Evolutionary conservation across 2,329 filamentous ascomycete genomes (phyloP).

Genomic region (Alternaria burnsii): DNA sequence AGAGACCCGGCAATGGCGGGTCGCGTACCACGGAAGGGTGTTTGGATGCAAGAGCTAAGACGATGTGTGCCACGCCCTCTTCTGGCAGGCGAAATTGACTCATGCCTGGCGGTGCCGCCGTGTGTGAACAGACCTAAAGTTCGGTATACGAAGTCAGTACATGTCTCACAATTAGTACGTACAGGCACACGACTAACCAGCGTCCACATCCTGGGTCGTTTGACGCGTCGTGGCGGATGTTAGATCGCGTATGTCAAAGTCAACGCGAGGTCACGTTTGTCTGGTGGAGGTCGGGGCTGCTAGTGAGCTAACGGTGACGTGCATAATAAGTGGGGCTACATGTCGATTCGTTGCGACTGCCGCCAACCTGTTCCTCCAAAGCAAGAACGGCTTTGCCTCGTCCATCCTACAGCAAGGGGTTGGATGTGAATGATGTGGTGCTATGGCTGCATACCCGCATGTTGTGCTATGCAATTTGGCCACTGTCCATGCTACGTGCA

Average conservation of each 20-base stretch:
- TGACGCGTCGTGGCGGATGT: slow-evolving; percentile 29
- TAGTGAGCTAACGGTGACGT: slow-evolving; percentile 19
- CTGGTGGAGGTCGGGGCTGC: neutral
- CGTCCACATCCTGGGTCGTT: slow-evolving; percentile 28
- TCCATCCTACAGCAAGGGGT: neutral
- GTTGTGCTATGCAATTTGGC: neutral
- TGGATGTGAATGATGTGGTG: neutral
- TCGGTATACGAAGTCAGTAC: too few species aligned
- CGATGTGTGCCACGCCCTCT: slow-evolving; percentile 15
- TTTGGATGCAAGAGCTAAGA: neutral
- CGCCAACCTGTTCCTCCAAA: neutral
- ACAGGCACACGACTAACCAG: neutral
- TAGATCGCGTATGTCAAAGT: neutral
- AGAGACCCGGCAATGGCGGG: neutral
- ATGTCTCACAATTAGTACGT: too few species aligned
- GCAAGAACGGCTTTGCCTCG: neutral
- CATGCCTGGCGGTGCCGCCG: neutral
- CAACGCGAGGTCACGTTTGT: slow-evolving; percentile 31
- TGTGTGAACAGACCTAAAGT: neutral
- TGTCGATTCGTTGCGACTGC: slow-evolving; percentile 1
- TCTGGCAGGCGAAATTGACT: slow-evolving; percentile 8
- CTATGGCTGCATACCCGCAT: neutral
- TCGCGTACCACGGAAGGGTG: slow-evolving; percentile 12
- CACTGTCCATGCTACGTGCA: neutral
- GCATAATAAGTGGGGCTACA: slow-evolving; percentile 17